Evolutionary conservation across 2,329 filamentous ascomycete genomes (phyloP).

Genomic region (Aschersonia sp.): DNA sequence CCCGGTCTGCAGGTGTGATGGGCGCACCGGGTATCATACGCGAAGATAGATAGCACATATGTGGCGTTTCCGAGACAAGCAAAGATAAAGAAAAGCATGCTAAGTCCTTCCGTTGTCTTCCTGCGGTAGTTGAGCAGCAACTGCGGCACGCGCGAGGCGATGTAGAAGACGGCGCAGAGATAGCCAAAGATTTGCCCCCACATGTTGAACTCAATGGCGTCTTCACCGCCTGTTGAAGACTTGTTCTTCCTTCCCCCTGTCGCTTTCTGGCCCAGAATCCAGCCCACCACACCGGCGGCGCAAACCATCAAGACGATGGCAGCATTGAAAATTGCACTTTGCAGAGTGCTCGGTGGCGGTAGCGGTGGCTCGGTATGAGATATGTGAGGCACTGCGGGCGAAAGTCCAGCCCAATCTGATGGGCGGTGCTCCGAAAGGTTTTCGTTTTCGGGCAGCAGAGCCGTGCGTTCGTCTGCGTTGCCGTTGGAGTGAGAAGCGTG

Average conservation of each 20-base stretch:
- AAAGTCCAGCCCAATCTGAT: conserved; percentile 44
- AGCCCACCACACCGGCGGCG: conserved; percentile 69
- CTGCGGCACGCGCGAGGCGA: conserved; percentile 80
- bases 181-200: conserved; percentile 89
- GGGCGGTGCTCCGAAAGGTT: conserved; percentile 22
- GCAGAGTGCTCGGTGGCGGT: conserved; percentile 34
- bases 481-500: conserved; percentile 13
- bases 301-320: conserved; percentile 70
- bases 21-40: conserved; percentile 64
- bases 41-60: conserved; percentile 83
- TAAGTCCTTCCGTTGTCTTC: conserved; percentile 86
- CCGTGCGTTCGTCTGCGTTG: conserved; percentile 37
- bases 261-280: conserved; percentile 48
- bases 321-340: conserved; percentile 57
- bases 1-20: conserved; percentile 42
- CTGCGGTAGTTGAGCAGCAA: conserved; percentile 83
- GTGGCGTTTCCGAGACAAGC: conserved; percentile 91
- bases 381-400: conserved; percentile 69
- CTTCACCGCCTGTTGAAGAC: conserved; percentile 22
- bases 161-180: conserved; percentile 77
- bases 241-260: conserved; percentile 23
- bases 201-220: conserved; percentile 51
- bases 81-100: conserved; percentile 90
- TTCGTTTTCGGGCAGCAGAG: conserved; percentile 31
- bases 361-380: conserved; percentile 28